These are phyloP conservation scores for Brassica balearica DNA, from an alignment of 441 rosid species.

Conservation along the genomic window DNA sequence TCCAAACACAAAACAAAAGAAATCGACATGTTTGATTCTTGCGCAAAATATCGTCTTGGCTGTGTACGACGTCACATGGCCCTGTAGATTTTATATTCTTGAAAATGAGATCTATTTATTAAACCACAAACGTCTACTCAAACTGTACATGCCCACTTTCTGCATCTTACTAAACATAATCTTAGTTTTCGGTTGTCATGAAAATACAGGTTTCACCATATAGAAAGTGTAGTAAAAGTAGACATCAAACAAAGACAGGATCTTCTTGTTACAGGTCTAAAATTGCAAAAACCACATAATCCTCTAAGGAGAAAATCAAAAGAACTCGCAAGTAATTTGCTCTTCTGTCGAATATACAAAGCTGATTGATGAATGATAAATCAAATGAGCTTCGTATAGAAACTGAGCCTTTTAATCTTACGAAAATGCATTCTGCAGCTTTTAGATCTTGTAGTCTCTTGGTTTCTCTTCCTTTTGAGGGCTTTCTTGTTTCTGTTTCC, in stretches of 20 bases:
- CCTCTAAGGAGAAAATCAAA: slow-evolving; percentile 1
- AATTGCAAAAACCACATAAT: not conserved
- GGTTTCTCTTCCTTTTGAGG: slow-evolving; percentile 62
- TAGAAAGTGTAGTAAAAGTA: not conserved
- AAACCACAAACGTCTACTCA: not conserved
- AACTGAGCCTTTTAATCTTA: not conserved
- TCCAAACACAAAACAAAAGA: not conserved
- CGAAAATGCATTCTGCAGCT: not conserved
- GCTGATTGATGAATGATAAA: slow-evolving; percentile 29
- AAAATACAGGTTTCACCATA: no score
- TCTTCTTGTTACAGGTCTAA: not conserved
- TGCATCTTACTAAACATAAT: no score
- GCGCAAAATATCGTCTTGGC: not conserved
- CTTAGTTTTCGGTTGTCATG: no score
- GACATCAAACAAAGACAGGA: not conserved
- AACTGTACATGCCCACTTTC: no score
- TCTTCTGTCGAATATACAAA: slow-evolving; percentile 14
- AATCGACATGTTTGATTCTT: not conserved
- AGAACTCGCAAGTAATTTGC: slow-evolving; percentile 16
- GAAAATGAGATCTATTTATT: no score
- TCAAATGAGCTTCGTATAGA: slow-evolving; percentile 21
- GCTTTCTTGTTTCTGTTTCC: slow-evolving; percentile 62
- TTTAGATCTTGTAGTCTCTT: slow-evolving; percentile 55
- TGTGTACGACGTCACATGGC: not conserved
- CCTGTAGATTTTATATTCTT: no score